These are phyloP conservation scores for Scedosporium apiospermum DNA, from an alignment of 2,329 filamentous ascomycete genomes.

Conservation along the genomic window DNA sequence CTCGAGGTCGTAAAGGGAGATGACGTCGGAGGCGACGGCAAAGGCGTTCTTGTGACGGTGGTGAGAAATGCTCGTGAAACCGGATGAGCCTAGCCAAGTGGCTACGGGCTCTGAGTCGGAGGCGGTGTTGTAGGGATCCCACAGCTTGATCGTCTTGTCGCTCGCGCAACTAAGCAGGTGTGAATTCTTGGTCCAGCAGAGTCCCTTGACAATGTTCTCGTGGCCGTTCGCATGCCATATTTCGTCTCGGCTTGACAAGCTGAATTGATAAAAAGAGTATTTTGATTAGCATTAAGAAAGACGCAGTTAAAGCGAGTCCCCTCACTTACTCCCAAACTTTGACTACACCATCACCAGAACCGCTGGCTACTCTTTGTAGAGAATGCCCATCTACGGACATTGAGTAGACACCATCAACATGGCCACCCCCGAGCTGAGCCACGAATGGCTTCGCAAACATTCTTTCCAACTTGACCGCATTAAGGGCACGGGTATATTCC, in stretches of 20 bases:
- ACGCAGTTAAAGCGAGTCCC: background rate
- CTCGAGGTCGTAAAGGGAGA: constrained; percentile 83
- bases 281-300: background rate
- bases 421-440: constrained; percentile 76
- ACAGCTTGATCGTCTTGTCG: constrained; percentile 82
- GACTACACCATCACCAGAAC: constrained; percentile 83
- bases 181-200: constrained; percentile 80
- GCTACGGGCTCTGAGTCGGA: constrained; percentile 62
- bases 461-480: constrained; percentile 85
- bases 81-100: constrained; percentile 74
- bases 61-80: constrained; percentile 76
- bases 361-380: constrained; percentile 67
- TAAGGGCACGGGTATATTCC: constrained; percentile 52
- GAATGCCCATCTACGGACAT: constrained; percentile 73
- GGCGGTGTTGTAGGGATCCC: constrained; percentile 73
- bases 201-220: constrained; percentile 85
- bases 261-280: constrained; percentile 6
- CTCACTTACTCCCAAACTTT: constrained; percentile 70
- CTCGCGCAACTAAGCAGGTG: constrained; percentile 80
- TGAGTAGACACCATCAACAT: constrained; percentile 78
- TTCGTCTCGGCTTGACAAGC: constrained; percentile 58
- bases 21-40: constrained; percentile 65
- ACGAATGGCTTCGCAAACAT: constrained; percentile 65
- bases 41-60: constrained; percentile 73
- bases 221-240: constrained; percentile 75